A percentile compares a stretch with the other conserved stretches of the same genome.
These are phyloP conservation scores for Komagataella phaffii DNA, from an alignment of 805 yeast genomes.

Conservation along the genomic window DNA sequence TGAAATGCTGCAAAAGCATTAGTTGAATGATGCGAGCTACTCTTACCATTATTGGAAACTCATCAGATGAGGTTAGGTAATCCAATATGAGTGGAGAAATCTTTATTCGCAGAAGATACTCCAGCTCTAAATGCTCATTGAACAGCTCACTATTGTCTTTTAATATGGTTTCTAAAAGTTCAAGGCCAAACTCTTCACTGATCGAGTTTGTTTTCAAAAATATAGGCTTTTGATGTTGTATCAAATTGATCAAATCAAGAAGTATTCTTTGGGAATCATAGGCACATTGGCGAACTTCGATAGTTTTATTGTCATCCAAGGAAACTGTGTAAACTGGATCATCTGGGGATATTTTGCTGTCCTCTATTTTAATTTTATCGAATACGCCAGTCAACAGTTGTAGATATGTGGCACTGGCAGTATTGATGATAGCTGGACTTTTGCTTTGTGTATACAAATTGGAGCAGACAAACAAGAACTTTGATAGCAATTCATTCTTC, in stretches of 20 bases:
- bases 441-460: slow-evolving; percentile 57
- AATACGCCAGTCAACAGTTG: slow-evolving; percentile 71
- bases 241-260: slow-evolving; percentile 56
- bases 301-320: slow-evolving; percentile 28
- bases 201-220: slow-evolving; percentile 39
- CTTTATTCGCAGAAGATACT: slow-evolving; percentile 48
- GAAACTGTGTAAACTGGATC: slow-evolving; percentile 15
- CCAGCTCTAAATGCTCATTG: slow-evolving; percentile 46
- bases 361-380: slow-evolving; percentile 43
- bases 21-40: slow-evolving; percentile 60
- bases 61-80: slow-evolving; percentile 39
- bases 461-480: slow-evolving; percentile 56
- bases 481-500: slow-evolving; percentile 39
- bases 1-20: slow-evolving; percentile 47
- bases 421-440: slow-evolving; percentile 66
- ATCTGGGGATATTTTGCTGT: slow-evolving; percentile 12
- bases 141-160: slow-evolving; percentile 49
- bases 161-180: slow-evolving; percentile 68
- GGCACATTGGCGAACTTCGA: slow-evolving; percentile 36
- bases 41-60: slow-evolving; percentile 61
- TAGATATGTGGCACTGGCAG: slow-evolving; percentile 88
- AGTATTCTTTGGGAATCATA: slow-evolving; percentile 63
- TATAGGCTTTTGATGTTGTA: slow-evolving; percentile 41
- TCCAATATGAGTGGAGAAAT: slow-evolving; percentile 69
- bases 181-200: slow-evolving; percentile 62